A percentile compares a stretch with the other conserved stretches of the same genome.
Conservation (phyloP, 768 basidiomycete genomes). For the Kwoniella sp. region DNA sequence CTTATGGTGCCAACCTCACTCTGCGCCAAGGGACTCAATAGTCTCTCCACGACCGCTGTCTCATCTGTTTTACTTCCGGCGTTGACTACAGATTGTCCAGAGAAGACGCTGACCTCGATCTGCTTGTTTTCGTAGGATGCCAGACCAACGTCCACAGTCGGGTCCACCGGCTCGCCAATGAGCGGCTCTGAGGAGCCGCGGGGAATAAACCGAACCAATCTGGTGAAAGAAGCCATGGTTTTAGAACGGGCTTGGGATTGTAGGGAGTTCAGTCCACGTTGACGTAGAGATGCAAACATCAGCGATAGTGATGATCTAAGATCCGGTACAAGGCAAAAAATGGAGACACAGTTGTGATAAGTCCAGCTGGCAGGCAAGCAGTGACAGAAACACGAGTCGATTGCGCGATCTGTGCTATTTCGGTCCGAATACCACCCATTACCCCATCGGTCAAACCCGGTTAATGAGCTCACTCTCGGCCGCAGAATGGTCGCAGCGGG, state of each 20-base stretch:
- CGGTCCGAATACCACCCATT: not conserved
- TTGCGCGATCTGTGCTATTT: constrained; percentile 1
- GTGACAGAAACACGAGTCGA: not conserved
- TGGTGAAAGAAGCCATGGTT: constrained; percentile 15
- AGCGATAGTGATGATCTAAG: too few species aligned
- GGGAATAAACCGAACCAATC: constrained; percentile 52
- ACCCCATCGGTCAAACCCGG: not conserved
- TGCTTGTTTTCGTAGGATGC: constrained; percentile 42
- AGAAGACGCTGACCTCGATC: constrained; percentile 50
- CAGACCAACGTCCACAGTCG: constrained; percentile 50
- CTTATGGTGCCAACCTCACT: constrained; percentile 55
- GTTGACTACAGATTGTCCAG: constrained; percentile 39
- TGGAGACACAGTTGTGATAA: too few species aligned
- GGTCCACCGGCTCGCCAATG: constrained; percentile 52
- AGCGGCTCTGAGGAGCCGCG: constrained; percentile 22
- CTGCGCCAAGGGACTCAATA: constrained; percentile 48
- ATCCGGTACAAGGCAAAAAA: not conserved
- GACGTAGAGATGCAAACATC: too few species aligned
- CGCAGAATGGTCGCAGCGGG: too few species aligned
- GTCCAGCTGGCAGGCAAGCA: too few species aligned
- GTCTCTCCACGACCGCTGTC: constrained; percentile 34
- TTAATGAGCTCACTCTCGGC: not conserved
- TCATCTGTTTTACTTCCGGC: constrained; percentile 48
- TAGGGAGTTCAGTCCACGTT: not conserved
- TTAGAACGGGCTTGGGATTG: not conserved